A percentile compares a stretch with the other conserved stretches of the same genome.
These are phyloP conservation scores for Cucumis hystrix DNA, from an alignment of 306 rosid species.

Conservation along the genomic window DNA sequence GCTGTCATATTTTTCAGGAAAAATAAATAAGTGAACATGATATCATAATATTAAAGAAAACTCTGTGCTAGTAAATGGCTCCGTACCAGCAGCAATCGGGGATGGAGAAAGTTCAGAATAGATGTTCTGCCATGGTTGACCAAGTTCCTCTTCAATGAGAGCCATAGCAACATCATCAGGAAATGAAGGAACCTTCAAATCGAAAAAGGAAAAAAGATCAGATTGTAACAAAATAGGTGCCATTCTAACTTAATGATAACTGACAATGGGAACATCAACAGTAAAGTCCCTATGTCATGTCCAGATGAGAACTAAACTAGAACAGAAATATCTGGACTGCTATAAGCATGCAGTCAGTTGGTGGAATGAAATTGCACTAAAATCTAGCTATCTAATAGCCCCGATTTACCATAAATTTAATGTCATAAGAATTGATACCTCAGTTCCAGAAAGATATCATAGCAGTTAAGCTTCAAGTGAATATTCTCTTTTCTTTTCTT, in stretches of 20 bases:
- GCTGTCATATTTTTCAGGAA: conserved; percentile 44
- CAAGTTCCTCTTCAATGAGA: conserved; percentile 90
- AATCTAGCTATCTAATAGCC: not conserved
- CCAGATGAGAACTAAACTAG: not conserved
- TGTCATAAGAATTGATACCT: not conserved
- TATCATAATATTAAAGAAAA: not conserved
- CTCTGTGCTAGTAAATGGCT: not conserved
- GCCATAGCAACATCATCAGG: conserved; percentile 99
- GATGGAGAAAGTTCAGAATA: conserved; percentile 89
- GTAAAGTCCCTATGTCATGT: not conserved
- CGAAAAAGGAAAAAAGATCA: conserved; percentile 17
- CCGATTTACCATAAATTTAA: not conserved
- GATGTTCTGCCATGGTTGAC: conserved; percentile 84
- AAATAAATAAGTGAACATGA: conserved; percentile 1
- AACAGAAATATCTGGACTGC: not conserved
- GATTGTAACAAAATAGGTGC: not conserved
- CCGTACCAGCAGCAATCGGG: conserved; percentile 95
- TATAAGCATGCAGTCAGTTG: not conserved
- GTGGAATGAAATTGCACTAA: not conserved
- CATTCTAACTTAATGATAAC: not conserved
- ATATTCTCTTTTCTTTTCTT: not conserved
- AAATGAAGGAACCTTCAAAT: conserved; percentile 87
- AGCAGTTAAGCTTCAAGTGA: not conserved
- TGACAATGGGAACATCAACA: not conserved
- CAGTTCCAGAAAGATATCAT: not conserved